Evolutionary conservation across 495 filamentous ascomycete species (phyloP).

Genomic region (Talaromyces ruber): DNA sequence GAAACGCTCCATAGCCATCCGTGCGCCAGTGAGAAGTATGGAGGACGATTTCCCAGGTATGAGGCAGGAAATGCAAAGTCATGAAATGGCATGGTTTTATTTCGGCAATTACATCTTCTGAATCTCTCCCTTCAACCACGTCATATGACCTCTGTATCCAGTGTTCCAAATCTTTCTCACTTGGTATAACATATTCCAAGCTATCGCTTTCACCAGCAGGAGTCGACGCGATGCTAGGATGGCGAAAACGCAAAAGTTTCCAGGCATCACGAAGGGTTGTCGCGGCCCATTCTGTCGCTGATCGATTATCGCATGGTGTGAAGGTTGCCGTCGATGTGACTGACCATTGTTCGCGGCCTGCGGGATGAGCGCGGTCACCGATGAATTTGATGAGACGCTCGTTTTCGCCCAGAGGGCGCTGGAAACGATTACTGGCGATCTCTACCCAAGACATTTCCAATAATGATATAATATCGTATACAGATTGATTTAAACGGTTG

Average conservation of each 20-base stretch:
- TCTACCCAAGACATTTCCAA: constrained; percentile 13
- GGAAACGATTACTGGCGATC: constrained; percentile 6
- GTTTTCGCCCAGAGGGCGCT: constrained; percentile 17
- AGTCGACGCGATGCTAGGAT: constrained; percentile 21
- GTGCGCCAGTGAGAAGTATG: constrained; percentile 25
- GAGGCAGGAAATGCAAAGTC: constrained; percentile 13
- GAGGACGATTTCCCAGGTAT: constrained; percentile 11
- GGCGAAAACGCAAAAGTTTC: constrained; percentile 21
- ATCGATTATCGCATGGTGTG: background rate
- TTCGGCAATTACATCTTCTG: constrained; percentile 14
- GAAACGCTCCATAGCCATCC: constrained; percentile 21
- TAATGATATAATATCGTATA: background rate
- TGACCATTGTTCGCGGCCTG: constrained; percentile 15
- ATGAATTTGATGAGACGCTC: constrained; percentile 18
- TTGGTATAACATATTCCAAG: constrained; percentile 16
- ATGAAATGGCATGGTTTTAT: constrained; percentile 11
- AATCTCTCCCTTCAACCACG: constrained; percentile 9
- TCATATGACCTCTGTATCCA: constrained; percentile 20
- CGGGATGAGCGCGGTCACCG: constrained; percentile 13
- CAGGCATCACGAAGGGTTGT: constrained; percentile 16
- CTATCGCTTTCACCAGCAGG: background rate
- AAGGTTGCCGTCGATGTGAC: constrained; percentile 10
- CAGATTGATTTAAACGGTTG: background rate
- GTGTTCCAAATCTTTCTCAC: constrained; percentile 9
- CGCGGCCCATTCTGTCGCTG: background rate